Evolutionary conservation across 2,329 filamentous ascomycete species (phyloP).

Genomic region (Fusarium protoensiforme): DNA sequence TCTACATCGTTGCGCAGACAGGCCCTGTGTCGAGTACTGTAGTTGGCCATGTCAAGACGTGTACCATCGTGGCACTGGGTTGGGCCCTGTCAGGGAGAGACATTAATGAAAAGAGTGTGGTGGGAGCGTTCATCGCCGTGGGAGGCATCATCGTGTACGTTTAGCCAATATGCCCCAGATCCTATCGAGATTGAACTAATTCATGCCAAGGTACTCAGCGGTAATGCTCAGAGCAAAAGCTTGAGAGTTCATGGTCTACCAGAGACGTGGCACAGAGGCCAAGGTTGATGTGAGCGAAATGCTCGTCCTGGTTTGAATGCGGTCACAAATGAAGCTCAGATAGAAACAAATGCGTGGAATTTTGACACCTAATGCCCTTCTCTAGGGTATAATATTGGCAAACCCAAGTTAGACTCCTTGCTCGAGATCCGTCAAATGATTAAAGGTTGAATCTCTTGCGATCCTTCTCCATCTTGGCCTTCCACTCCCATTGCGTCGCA

Average conservation of each 20-base stretch:
- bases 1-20: constrained; percentile 71
- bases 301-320: neutral
- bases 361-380: neutral
- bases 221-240: constrained; percentile 59
- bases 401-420: constrained; percentile 23
- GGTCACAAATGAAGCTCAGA: neutral
- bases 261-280: neutral
- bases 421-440: constrained; percentile 8
- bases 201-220: constrained; percentile 55
- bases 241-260: neutral
- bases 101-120: constrained; percentile 64
- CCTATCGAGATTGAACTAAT: constrained; percentile 1
- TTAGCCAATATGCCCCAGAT: neutral
- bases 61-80: constrained; percentile 71
- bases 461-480: constrained; percentile 92
- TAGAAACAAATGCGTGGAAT: neutral
- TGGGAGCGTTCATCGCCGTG: constrained; percentile 67
- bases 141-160: constrained; percentile 68
- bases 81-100: constrained; percentile 68
- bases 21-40: constrained; percentile 74
- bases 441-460: constrained; percentile 94
- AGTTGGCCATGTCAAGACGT: constrained; percentile 74
- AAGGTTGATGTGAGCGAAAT: neutral
- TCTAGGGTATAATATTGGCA: constrained; percentile 9
- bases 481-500: constrained; percentile 96